Base-by-base conservation (phyloP, 257 asterid species). In the Plectranthus barbatus region DNA sequence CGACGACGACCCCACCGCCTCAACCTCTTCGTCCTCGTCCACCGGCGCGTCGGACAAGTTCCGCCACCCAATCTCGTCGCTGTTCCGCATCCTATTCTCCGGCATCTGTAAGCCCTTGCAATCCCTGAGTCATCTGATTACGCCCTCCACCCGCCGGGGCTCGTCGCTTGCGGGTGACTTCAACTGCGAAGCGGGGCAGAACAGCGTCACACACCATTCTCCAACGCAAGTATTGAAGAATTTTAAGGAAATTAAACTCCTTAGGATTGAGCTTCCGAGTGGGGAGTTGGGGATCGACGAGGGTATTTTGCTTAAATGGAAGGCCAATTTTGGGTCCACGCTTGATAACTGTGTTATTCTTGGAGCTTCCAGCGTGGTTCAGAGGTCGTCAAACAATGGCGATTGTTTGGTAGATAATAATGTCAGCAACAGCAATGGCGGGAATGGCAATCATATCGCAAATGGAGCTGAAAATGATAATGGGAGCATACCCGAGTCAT, bases 201-300 rank as follows among this genome's bases (percentile, higher is more conserved):
- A 49, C 71, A 72, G 60, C 46, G 89, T 86, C 34, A 86, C 97
- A 4, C 97, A 89, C 71, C 97, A 89, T 56, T 89, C 97, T 0
- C 97, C 97, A 6, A 78, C 86, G 1, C 94, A 89, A 26, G 91
- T 89, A 0, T 73, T 89, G 64, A 84, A 80, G 74, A 81, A 84
- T 67, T 90, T 90, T 52, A 74, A 73, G 34, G 97, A 90, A 49
- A 83, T 90, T 53, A 86, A 81, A 75, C 64, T 78, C 57, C 91
- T 90, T 2, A 72, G 80, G 37, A 90, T 83, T 10, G 95, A 84
- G 66, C 79, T 90, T n/a, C 97, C 97, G 2, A 73, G 80, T 7
- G 95, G 97, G 17, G 97, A 90, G 54, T 77, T 86, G 9, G 97
- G 94, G 33, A 79, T 89, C 29, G 97, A 90, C 19, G 86, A 77